These are phyloP conservation scores for Epichloe sp. DNA, from an alignment of 2,329 filamentous ascomycete species.

Conservation along the genomic window DNA sequence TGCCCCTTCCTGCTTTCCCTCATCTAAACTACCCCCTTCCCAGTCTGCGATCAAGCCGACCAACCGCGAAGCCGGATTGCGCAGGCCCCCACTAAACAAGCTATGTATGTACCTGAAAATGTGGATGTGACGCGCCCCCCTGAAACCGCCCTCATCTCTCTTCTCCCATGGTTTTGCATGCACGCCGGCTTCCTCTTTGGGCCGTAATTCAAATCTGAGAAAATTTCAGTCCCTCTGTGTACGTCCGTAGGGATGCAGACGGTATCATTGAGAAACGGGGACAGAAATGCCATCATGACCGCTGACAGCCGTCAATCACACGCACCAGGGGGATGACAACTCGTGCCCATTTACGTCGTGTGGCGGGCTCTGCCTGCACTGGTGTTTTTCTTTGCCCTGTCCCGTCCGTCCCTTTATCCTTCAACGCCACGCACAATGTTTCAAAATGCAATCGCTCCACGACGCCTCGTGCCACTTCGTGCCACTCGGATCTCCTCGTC, in stretches of 20 bases:
- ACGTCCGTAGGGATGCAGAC: too few species aligned
- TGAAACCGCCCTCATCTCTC: slow-evolving; percentile 8
- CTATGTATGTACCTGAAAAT: background rate
- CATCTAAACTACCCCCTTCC: too few species aligned
- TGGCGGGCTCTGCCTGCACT: too few species aligned
- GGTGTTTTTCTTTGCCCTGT: background rate
- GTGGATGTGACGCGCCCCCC: slow-evolving; percentile 4
- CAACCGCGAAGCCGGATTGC: background rate
- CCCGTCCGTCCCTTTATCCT: background rate
- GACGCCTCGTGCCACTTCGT: background rate
- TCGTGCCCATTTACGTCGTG: background rate
- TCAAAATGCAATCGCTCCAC: background rate
- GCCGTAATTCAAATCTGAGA: background rate
- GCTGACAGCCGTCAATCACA: background rate
- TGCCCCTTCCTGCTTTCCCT: too few species aligned
- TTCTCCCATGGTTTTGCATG: background rate
- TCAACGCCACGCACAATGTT: background rate
- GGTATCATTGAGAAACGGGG: background rate
- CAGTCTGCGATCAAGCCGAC: background rate
- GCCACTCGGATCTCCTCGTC: background rate
- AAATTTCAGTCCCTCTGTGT: background rate
- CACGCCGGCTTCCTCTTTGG: background rate
- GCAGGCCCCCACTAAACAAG: slow-evolving; percentile 2
- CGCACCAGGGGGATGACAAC: background rate
- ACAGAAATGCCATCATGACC: background rate